phyloP scores from a whole-genome alignment of 2,329 filamentous ascomycete genomes.

The Colletotrichum tofieldiae region DNA sequence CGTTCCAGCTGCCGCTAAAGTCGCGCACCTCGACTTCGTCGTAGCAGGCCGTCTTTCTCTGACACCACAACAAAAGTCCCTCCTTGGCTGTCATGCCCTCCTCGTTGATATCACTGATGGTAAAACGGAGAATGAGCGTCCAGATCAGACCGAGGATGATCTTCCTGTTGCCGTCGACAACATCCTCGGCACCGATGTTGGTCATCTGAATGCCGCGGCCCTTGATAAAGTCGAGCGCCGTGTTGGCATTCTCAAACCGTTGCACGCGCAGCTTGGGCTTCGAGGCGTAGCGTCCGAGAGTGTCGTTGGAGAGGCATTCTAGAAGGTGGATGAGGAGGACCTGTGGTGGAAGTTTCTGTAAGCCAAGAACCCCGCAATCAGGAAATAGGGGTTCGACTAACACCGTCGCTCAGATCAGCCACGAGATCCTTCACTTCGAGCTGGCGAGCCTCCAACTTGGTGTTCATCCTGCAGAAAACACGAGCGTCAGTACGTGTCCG shows the following conservation, averaged over 20 bases:
- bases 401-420: constrained; percentile 91
- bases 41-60: constrained; percentile 98
- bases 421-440: constrained; percentile 91
- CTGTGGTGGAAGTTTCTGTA: constrained; percentile 60
- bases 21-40: constrained; percentile 96
- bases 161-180: constrained; percentile 97
- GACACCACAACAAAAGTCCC: constrained; percentile 95
- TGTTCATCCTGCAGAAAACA: constrained; percentile 82
- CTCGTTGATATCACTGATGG: constrained; percentile 98
- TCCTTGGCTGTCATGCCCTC: constrained; percentile 99
- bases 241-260: constrained; percentile 98
- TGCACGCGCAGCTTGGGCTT: constrained; percentile 97
- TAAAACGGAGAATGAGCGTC: constrained; percentile 98
- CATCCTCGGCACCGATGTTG: constrained; percentile 98
- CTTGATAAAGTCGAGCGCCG: constrained; percentile 94
- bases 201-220: constrained; percentile 94
- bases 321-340: constrained; percentile 96
- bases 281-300: constrained; percentile 95
- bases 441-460: constrained; percentile 85
- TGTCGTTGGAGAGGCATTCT: constrained; percentile 95
- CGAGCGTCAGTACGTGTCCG: constrained; percentile 40
- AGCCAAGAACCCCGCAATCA: constrained; percentile 41
- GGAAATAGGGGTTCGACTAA: constrained; percentile 64
- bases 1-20: constrained; percentile 97
- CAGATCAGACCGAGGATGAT: constrained; percentile 98